Evolutionary conservation across 2,329 filamentous ascomycete species (phyloP).

Genomic region (Cordyceps farinosa): DNA sequence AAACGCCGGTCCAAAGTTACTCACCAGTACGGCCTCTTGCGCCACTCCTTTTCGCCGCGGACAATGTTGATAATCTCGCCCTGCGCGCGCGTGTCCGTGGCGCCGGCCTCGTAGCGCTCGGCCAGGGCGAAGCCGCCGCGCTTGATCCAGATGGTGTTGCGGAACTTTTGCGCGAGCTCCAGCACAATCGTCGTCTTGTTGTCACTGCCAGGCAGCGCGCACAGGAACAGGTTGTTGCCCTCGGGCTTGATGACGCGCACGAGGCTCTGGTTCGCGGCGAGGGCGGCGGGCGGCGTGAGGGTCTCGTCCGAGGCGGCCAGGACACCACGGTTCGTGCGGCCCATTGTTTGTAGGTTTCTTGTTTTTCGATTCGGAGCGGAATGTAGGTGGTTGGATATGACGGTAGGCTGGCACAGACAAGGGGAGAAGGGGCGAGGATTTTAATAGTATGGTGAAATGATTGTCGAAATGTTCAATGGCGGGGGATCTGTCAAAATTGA

Average conservation of each 20-base stretch:
- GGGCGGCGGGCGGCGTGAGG: constrained; percentile 55
- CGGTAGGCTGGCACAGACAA: neutral
- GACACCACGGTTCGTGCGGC: constrained; percentile 62
- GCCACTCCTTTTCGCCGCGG: constrained; percentile 85
- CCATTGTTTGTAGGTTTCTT: constrained; percentile 27
- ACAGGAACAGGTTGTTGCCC: constrained; percentile 85
- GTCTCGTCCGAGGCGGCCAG: constrained; percentile 74
- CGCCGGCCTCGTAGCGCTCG: constrained; percentile 61
- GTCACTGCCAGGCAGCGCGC: constrained; percentile 58
- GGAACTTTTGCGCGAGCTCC: constrained; percentile 80
- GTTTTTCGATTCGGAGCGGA: neutral
- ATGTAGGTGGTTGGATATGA: neutral
- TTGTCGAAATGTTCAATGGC: neutral
- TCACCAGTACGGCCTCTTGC: constrained; percentile 84
- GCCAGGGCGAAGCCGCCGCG: constrained; percentile 83
- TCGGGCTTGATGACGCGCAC: constrained; percentile 77
- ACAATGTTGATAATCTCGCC: constrained; percentile 94
- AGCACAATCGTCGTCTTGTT: constrained; percentile 61
- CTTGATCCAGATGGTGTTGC: constrained; percentile 91
- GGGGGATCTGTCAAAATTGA: neutral
- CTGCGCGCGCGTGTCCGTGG: constrained; percentile 57
- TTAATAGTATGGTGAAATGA: neutral
- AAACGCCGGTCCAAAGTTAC: constrained; percentile 22
- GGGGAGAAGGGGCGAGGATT: no score
- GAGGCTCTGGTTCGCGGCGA: constrained; percentile 61